Base-by-base conservation (phyloP, 768 basidiomycete species). In the Suillus placidus region DNA sequence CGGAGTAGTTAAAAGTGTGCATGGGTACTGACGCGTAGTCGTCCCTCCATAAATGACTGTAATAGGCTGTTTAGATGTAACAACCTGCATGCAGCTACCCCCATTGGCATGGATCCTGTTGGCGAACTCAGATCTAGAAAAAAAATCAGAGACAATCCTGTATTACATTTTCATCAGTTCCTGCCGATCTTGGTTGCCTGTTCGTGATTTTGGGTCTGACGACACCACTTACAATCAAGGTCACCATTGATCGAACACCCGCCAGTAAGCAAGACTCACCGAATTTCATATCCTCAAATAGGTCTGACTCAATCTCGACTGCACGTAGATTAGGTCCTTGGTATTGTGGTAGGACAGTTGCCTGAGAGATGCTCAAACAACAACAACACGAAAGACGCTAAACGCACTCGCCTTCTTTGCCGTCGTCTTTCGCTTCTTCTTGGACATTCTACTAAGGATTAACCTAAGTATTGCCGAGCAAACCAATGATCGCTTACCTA, bases 251-350 rank as follows among this genome's bases (percentile, higher is more conserved):
- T 42, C 26, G 16, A 23, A 45, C 32, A 65, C 23, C 20, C 20
- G 45, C 4, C 45, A 6, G 51, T 8, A 20, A 43, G 16, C 4
- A 32, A 9, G 37, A 80, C 91, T 72, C 61, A 96, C 96, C 88
- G 72, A 98, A 97, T 62, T 83, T 91, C 78, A 89, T 82, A 32
- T 84, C 91, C 16, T 85, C 79, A 70, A 99, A 94, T 20, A 97
- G 74, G 34, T 87, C 78, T 6, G 85, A 85, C 69, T 89, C 82
- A 7, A 88, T 81, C 45, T 83, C 68, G 26, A 94, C 81, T 8
- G 85, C 84, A 68, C 84, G 85, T 14, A 88, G 76, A 62, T 85
- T 85, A n/a, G 86, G 81, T 1, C 91, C 91, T 65, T 84, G 80
- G 70, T 90, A 90, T 70, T 85, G 87, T 3, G 88, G 85, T 40